A percentile compares a stretch with the other conserved stretches of the same genome.
These are phyloP conservation scores for Thermoascus crustaceus DNA, from an alignment of 2,329 filamentous ascomycete species.

Conservation along the genomic window DNA sequence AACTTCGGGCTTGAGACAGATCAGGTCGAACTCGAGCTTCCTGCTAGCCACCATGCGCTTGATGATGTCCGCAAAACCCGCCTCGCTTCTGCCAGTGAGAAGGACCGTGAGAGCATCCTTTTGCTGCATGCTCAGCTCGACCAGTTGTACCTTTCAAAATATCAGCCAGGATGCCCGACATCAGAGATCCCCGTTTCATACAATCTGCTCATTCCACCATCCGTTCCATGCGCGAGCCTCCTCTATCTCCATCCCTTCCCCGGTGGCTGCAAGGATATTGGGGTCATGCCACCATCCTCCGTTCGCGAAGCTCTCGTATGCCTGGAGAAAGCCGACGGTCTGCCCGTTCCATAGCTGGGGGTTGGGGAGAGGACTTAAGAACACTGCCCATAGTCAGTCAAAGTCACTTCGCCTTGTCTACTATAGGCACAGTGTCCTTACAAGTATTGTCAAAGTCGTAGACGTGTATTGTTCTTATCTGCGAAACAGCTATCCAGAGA, in stretches of 20 bases:
- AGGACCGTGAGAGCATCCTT: constrained; percentile 78
- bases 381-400: constrained; percentile 49
- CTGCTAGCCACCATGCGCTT: constrained; percentile 72
- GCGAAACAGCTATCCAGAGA: constrained; percentile 45
- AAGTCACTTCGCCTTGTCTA: background rate
- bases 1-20: constrained; percentile 76
- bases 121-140: constrained; percentile 71
- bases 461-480: constrained; percentile 74
- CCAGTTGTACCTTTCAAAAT: constrained; percentile 53
- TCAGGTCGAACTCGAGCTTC: constrained; percentile 76
- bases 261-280: constrained; percentile 75
- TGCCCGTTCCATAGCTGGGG: constrained; percentile 73
- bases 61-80: constrained; percentile 67
- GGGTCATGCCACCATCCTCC: constrained; percentile 98
- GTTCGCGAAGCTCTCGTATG: constrained; percentile 65
- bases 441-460: constrained; percentile 98
- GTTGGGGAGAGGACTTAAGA: constrained; percentile 85
- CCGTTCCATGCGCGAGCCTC: constrained; percentile 78
- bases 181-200: constrained; percentile 32
- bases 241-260: constrained; percentile 71
- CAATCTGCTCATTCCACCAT: constrained; percentile 94
- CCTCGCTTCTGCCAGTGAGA: constrained; percentile 76
- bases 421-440: constrained; percentile 36
- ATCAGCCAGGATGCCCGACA: constrained; percentile 13
- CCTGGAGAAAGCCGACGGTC: constrained; percentile 69